phyloP scores from a whole-genome alignment of 2,329 filamentous ascomycete genomes.

The Hymenoscyphus salicellus region DNA sequence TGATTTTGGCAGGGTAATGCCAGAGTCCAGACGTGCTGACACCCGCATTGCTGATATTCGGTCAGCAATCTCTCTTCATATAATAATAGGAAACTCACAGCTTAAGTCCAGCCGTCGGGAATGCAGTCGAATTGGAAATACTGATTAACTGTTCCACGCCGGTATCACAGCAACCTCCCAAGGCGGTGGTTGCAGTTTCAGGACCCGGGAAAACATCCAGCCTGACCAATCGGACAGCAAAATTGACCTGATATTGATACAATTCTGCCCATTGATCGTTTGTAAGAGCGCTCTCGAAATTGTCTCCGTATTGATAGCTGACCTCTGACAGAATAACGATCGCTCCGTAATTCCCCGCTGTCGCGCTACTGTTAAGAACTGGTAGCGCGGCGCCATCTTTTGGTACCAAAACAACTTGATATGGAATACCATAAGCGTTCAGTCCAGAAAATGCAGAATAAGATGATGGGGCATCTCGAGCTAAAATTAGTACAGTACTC shows the following conservation, averaged over 20 bases:
- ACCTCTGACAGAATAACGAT: conserved; percentile 45
- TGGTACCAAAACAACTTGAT: conserved; percentile 53
- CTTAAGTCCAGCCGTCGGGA: conserved; percentile 53
- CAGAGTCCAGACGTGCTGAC: conserved; percentile 52
- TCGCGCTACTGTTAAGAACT: conserved; percentile 45
- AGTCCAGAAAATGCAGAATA: conserved; percentile 51
- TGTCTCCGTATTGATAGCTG: conserved; percentile 44
- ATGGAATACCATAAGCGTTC: conserved; percentile 60
- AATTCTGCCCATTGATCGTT: conserved; percentile 53
- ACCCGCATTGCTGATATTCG: conserved; percentile 38
- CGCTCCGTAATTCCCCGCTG: conserved; percentile 56
- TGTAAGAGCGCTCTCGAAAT: conserved; percentile 42
- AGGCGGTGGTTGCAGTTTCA: conserved; percentile 42
- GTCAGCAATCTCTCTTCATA: not conserved
- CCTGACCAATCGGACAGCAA: conserved; percentile 59
- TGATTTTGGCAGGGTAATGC: conserved; percentile 57
- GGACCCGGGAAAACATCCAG: conserved; percentile 55
- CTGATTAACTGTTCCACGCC: conserved; percentile 51
- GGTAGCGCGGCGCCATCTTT: conserved; percentile 51
- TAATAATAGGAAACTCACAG: conserved; percentile 31
- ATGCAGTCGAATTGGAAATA: conserved; percentile 52
- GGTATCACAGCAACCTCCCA: conserved; percentile 45
- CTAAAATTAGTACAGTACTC: conserved; percentile 55
- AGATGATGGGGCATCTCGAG: conserved; percentile 49
- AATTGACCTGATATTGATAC: conserved; percentile 55